These are phyloP conservation scores for Hypoxylon rubiginosum DNA, from an alignment of 2,329 filamentous ascomycete species.

Conservation along the genomic window DNA sequence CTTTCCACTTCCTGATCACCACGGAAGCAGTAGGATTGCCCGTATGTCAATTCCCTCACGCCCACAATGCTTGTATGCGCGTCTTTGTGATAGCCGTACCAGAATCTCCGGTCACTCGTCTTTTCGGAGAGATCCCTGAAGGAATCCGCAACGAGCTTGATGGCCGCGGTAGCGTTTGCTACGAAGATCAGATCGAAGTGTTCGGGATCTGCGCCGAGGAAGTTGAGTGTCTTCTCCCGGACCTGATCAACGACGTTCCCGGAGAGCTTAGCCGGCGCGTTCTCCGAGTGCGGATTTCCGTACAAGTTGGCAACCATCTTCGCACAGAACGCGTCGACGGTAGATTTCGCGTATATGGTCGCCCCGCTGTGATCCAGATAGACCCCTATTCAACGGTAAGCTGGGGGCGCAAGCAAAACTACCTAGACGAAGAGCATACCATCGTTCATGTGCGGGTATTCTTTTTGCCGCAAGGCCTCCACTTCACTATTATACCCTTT, in stretches of 20 bases:
- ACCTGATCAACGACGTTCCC: conserved; percentile 70
- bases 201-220: conserved; percentile 70
- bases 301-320: conserved; percentile 71
- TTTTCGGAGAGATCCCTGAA: conserved; percentile 67
- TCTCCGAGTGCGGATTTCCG: conserved; percentile 77
- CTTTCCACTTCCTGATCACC: conserved; percentile 65
- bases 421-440: conserved; percentile 47
- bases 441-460: conserved; percentile 60
- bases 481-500: conserved; percentile 53
- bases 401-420: neutral
- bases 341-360: conserved; percentile 70
- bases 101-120: conserved; percentile 61
- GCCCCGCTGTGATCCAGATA: conserved; percentile 72
- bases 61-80: conserved; percentile 76
- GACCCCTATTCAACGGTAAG: conserved; percentile 51
- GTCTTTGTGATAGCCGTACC: conserved; percentile 73
- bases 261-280: conserved; percentile 68
- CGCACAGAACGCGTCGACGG: conserved; percentile 67
- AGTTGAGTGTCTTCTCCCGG: conserved; percentile 65
- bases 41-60: conserved; percentile 72
- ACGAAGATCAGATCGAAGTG: conserved; percentile 82
- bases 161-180: conserved; percentile 89
- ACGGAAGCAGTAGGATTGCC: conserved; percentile 69
- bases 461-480: conserved; percentile 55
- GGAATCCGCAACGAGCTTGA: conserved; percentile 77